Base-by-base conservation (phyloP, 179 eudicot species). In the Actinidia chinensis region DNA sequence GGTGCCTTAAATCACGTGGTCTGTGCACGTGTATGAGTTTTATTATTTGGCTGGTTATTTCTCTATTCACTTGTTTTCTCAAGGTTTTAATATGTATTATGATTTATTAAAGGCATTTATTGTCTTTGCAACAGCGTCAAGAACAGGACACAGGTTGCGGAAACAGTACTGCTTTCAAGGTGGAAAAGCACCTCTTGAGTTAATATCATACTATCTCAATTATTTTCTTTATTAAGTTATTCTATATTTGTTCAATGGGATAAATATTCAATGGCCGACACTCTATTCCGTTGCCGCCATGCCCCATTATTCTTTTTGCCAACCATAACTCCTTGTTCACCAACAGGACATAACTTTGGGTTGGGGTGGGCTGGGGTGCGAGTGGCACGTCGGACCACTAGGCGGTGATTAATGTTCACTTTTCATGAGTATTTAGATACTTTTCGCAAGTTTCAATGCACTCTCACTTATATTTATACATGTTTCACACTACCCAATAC, bases 131-230 rank as follows among this genome's bases (percentile, higher is more conserved):
- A 81, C 88, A 96, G 98, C 74, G 88, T 94, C 66, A 83, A 78
- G 91, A 68, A 94, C 90, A 51, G 99, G 99, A 64, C 81, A 79
- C 42, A 91, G 83, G 80, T 96, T 96, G 89, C 90, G 99, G 75
- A 96, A 79, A 96, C 99, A 4, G 73, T 96, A 68, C 99, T 84
- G 97, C 99, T 78, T 92, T 94, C 73, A 98, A 69, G 99, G 99
- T 74, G 99, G 99, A 70, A 96, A 94, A 84, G 87, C 94, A 70
- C 99, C 99, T 20, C 74, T 90, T 15, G 89, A 91, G 91, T 71
- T 79, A 87, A 82, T 47, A 28, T 4, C 0, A 20, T 13, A 12
- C n/a, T n/a, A 40, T 58, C 5, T 43, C 22, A 55, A 23, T 48
- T 63, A 6, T 17, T 18, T 25, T 51, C 22, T 50, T 8, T 10